These are phyloP conservation scores for Hypholoma sublateritium DNA, from an alignment of 768 basidiomycete species.

Conservation along the genomic window DNA sequence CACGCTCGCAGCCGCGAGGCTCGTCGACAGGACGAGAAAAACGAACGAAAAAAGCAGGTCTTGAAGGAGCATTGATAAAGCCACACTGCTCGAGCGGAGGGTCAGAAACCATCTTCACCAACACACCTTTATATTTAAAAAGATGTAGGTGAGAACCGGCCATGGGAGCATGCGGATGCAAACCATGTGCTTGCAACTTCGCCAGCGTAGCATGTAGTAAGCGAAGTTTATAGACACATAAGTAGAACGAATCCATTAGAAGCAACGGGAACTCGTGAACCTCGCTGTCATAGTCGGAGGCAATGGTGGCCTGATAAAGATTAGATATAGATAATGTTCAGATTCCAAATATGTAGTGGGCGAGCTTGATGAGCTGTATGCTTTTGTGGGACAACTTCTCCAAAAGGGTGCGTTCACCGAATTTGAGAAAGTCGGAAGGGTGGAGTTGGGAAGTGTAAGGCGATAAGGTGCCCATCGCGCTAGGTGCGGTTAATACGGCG, in stretches of 20 bases:
- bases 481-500: no score
- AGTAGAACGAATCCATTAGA: background rate
- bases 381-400: no score
- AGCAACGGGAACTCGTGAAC: background rate
- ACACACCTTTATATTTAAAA: constrained; percentile 9
- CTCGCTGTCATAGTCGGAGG: background rate
- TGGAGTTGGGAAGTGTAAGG: no score
- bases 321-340: background rate
- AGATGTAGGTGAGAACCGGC: constrained; percentile 25
- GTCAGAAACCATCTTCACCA: background rate
- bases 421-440: no score
- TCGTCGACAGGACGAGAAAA: constrained; percentile 11
- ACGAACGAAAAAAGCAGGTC: constrained; percentile 8
- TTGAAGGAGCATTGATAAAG: constrained; percentile 11
- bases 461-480: no score
- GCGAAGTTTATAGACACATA: background rate
- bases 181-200: constrained; percentile 17
- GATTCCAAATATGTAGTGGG: no score
- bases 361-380: no score
- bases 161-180: constrained; percentile 16
- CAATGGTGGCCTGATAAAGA: background rate
- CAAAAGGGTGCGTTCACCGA: no score
- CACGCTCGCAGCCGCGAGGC: constrained; percentile 38
- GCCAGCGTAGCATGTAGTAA: background rate
- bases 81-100: constrained; percentile 5